Evolutionary conservation across 2,329 filamentous ascomycete species (phyloP).

Genomic region (Penicillium sp.): DNA sequence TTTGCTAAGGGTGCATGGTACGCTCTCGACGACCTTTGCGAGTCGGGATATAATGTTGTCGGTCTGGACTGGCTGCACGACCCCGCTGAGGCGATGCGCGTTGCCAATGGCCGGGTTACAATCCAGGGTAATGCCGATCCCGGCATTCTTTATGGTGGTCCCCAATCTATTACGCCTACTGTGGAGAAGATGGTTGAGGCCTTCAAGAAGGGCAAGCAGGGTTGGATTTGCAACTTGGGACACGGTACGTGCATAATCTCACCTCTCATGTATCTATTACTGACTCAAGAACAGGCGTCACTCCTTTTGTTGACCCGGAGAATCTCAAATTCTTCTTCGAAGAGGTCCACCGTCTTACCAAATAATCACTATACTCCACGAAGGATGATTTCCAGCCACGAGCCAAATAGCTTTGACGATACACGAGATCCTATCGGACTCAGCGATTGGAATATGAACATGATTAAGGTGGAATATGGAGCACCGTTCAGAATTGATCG

Average conservation of each 20-base stretch:
- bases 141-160: conserved; percentile 83
- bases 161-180: conserved; percentile 73
- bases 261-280: conserved; percentile 15
- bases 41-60: conserved; percentile 88
- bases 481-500: conserved; percentile 3
- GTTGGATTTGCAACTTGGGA: conserved; percentile 96
- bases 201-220: conserved; percentile 77
- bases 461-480: not conserved
- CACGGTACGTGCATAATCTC: conserved; percentile 64
- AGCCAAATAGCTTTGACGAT: conserved; percentile 10
- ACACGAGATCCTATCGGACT: not conserved
- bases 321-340: conserved; percentile 91
- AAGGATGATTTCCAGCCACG: conserved; percentile 7
- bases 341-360: conserved; percentile 70
- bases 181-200: conserved; percentile 85
- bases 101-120: conserved; percentile 74
- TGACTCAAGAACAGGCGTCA: conserved; percentile 64
- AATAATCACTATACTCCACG: conserved; percentile 10
- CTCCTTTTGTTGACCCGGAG: conserved; percentile 89
- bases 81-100: conserved; percentile 75
- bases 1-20: conserved; percentile 99
- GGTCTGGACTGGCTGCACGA: conserved; percentile 95
- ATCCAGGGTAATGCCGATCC: conserved; percentile 96
- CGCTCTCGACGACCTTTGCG: conserved; percentile 80
- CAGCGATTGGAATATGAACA: conserved; percentile 3